phyloP scores from a whole-genome alignment of 1,284 basidiomycete genomes.

The Fomes fomentarius region DNA sequence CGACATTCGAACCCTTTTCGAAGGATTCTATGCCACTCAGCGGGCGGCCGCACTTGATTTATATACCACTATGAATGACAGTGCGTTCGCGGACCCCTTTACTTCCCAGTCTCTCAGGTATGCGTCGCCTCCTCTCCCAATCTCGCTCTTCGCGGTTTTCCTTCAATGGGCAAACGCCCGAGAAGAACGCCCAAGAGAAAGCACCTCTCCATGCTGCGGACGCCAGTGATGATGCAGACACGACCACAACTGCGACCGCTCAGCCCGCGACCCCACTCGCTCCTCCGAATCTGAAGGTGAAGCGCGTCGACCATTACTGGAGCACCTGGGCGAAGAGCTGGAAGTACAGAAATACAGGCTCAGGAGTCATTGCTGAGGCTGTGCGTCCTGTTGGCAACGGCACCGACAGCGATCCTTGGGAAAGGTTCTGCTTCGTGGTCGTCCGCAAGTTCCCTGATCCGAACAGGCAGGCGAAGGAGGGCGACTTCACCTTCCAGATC shows the following conservation, averaged over 20 bases:
- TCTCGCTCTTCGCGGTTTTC: no score
- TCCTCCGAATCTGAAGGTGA: slow-evolving; percentile 52
- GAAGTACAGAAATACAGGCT: slow-evolving; percentile 59
- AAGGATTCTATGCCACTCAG: no score
- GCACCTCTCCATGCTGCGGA: no score
- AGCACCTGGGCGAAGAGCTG: slow-evolving; percentile 55
- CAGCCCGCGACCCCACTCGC: slow-evolving; percentile 38
- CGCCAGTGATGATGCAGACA: slow-evolving; percentile 33
- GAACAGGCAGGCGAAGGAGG: slow-evolving; percentile 28
- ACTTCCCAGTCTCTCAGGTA: no score
- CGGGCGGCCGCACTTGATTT: no score
- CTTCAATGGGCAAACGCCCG: no score
- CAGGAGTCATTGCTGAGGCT: slow-evolving; percentile 50
- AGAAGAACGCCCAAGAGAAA: no score
- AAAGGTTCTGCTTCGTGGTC: slow-evolving; percentile 23
- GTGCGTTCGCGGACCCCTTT: no score
- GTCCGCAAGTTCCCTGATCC: slow-evolving; percentile 36
- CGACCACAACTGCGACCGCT: slow-evolving; percentile 35
- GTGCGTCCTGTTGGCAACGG: slow-evolving; percentile 30
- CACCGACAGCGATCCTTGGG: slow-evolving; percentile 51
- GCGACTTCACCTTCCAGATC: slow-evolving; percentile 49
- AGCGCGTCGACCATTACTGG: slow-evolving; percentile 59
- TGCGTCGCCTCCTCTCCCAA: no score
- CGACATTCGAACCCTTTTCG: no score
- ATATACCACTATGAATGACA: no score